phyloP scores from a whole-genome alignment of 2,329 filamentous ascomycete genomes.

The Xylaria sp. region DNA sequence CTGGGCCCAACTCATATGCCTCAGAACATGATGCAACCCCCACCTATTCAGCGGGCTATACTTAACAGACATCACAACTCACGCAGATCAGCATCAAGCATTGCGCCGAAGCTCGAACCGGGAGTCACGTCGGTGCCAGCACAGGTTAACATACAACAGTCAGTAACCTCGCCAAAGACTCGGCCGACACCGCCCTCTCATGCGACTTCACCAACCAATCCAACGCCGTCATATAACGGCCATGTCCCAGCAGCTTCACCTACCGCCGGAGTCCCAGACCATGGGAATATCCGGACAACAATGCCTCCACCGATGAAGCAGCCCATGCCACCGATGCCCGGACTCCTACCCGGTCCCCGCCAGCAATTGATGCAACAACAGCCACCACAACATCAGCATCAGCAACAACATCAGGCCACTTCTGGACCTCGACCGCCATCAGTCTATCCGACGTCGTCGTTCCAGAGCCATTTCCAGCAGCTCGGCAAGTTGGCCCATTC shows the following conservation, averaged over 20 bases:
- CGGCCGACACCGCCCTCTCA: constrained; percentile 87
- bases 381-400: constrained; percentile 33
- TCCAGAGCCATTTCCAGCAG: constrained; percentile 94
- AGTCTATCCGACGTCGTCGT: constrained; percentile 83
- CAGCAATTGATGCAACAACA: constrained; percentile 51
- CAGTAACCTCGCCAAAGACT: constrained; percentile 72
- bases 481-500: constrained; percentile 81
- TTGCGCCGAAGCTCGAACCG: constrained; percentile 77
- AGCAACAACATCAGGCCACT: constrained; percentile 47
- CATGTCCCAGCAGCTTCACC: constrained; percentile 57
- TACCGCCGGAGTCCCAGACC: constrained; percentile 58
- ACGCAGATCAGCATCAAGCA: constrained; percentile 76
- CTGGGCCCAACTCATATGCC: constrained; percentile 74
- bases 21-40: constrained; percentile 75
- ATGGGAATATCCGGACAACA: constrained; percentile 55
- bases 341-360: constrained; percentile 50
- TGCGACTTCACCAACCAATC: constrained; percentile 64
- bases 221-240: constrained; percentile 53
- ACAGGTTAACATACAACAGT: constrained; percentile 60
- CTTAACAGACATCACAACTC: constrained; percentile 79
- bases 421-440: constrained; percentile 52
- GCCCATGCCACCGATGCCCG: constrained; percentile 49
- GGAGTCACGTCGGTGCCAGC: constrained; percentile 58
- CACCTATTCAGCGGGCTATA: constrained; percentile 81
- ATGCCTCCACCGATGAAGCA: constrained; percentile 56